These are phyloP conservation scores for Dictyostelium purpureum DNA, from an alignment of 78 protist species.

Conservation along the genomic window DNA sequence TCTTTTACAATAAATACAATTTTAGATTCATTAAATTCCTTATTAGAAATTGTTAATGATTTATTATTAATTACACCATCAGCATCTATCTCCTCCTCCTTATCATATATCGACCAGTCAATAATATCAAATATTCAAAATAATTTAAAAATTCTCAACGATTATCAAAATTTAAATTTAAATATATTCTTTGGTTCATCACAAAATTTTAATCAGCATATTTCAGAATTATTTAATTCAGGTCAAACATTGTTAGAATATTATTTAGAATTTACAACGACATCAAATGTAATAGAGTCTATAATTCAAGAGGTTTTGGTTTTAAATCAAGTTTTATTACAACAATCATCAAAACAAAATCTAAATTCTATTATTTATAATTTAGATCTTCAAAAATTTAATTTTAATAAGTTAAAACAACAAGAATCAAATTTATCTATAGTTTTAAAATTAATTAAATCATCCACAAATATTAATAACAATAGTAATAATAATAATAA, in stretches of 20 bases:
- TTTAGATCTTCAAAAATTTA: not conserved
- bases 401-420: not conserved
- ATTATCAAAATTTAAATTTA: not conserved
- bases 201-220: not conserved
- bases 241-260: constrained; percentile 4
- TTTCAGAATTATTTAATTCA: not conserved
- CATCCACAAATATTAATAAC: not conserved
- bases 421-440: not conserved
- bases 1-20: not conserved
- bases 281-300: not conserved
- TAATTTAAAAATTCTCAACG: not conserved
- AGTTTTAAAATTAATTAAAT: not conserved
- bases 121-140: not conserved
- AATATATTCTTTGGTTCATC: not conserved
- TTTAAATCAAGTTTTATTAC: not conserved
- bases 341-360: not conserved
- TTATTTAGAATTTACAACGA: not conserved
- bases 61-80: not conserved
- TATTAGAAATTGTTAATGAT: not conserved
- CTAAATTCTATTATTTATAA: not conserved
- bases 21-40: constrained; percentile 1
- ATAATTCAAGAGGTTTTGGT: not conserved
- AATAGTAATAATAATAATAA: not conserved
- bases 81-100: not conserved
- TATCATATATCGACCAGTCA: no score